A percentile compares a stretch with the other conserved stretches of the same genome.
Conservation (phyloP, 192 early-diverging fungal species). For the Diversispora eburnea region DNA sequence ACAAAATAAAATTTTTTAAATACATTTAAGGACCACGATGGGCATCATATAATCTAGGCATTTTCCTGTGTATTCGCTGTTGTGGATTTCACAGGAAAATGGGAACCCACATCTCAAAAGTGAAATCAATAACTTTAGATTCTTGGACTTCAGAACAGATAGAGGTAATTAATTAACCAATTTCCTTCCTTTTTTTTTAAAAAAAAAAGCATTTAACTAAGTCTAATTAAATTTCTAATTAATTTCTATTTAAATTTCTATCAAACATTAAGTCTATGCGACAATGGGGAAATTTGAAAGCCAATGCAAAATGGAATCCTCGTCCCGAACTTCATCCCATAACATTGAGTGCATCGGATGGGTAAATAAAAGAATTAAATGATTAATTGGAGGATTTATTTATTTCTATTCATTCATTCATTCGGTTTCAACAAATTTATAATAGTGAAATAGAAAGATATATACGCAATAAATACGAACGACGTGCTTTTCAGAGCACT, state of each 20-base stretch:
- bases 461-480: slow-evolving; percentile 92
- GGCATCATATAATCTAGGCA: slow-evolving; percentile 86
- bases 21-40: slow-evolving; percentile 70
- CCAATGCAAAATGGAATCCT: slow-evolving; percentile 68
- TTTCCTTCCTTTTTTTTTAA: too few species aligned
- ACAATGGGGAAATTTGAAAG: slow-evolving; percentile 62
- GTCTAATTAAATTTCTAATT: too few species aligned
- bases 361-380: slow-evolving; percentile 31
- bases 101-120: slow-evolving; percentile 87
- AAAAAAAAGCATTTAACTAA: too few species aligned
- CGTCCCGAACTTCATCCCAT: slow-evolving; percentile 62
- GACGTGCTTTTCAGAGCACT: slow-evolving; percentile 56
- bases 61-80: slow-evolving; percentile 94
- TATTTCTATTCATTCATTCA: not conserved
- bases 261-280: slow-evolving; percentile 42
- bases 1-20: not conserved
- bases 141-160: slow-evolving; percentile 85
- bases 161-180: too few species aligned
- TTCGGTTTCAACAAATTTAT: slow-evolving; percentile 1
- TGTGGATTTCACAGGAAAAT: slow-evolving; percentile 75
- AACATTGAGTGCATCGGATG: slow-evolving; percentile 58
- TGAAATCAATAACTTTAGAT: slow-evolving; percentile 88
- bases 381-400: too few species aligned
- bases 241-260: not conserved
- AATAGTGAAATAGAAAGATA: slow-evolving; percentile 78